Base-by-base conservation (phyloP, 2,329 filamentous ascomycete species). In the Colletotrichum liaoningense region DNA sequence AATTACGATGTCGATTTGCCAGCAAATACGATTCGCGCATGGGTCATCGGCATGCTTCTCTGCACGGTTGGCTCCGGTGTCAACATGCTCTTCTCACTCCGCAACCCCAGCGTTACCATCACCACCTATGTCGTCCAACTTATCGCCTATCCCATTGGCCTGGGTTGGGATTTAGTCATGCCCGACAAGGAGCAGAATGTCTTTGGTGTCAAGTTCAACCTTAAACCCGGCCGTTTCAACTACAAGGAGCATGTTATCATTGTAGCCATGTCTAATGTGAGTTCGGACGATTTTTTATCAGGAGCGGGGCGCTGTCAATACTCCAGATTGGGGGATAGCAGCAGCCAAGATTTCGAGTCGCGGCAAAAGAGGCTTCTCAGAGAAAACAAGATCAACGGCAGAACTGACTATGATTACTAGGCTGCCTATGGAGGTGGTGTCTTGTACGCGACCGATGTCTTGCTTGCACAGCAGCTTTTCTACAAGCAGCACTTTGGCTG, bases 1-100 rank as follows among this genome's bases (percentile, higher is more conserved):
- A 93, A 92, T 79, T 87, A 88, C 78, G 91, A 93, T 77, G 87
- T 91, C 76, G 90, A 92, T 76, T 84, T 92, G 28, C 88, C 90
- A n/a, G 86, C 86, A 76, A 92, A 91, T 79, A 92, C 91, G 24
- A 84, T 92, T 69, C 89, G 91, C 63, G 90, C 90, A 42, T 93
- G 91, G 91, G 82, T 84, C 5, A 90, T 93, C 74, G 91, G 91
- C 42, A 72, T 92, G 76, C 5, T 92, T 12, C 85, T 92, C 57
- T 89, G 90, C 72, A 92, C 90, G 0, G 78, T 92, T 70, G 90
- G 89, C n/a, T 91, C 90, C 1, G 88, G 85, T 5, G 81, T 91
- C 76, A 92, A 92, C 79, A 88, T 89, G 84, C 81, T 92, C 62
- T 91, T 92, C 79, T 89, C 87, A 28, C 82, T 89, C 57, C 88